Percentiles rank a stretch among this genome's conserved stretches.
Conservation (phyloP, 371 early-diverging fungal species). For the Zychaea mexicana region DNA sequence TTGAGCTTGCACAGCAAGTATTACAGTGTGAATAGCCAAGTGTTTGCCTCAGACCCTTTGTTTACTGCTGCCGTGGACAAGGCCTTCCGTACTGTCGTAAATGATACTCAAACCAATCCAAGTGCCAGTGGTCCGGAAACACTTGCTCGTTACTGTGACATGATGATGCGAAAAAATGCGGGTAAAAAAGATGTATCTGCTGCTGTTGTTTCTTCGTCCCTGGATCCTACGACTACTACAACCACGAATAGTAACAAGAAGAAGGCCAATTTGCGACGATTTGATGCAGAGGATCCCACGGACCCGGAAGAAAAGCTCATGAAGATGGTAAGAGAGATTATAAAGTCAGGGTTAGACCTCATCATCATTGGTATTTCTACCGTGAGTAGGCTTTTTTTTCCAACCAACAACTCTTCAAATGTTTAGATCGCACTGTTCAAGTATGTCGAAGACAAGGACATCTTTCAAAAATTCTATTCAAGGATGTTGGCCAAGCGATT, state of each 20-base stretch:
- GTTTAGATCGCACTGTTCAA: conserved; percentile 76
- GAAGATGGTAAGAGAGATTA: conserved; percentile 34
- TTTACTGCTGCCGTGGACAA: conserved; percentile 88
- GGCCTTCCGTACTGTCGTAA: conserved; percentile 78
- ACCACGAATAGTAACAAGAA: conserved; percentile 31
- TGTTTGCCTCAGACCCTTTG: conserved; percentile 67
- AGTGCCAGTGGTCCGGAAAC: conserved; percentile 72
- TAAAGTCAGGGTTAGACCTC: background rate
- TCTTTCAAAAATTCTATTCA: conserved; percentile 95
- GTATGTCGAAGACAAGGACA: conserved; percentile 93
- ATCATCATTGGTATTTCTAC: background rate
- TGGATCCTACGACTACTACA: background rate
- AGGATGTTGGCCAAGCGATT: conserved; percentile 87
- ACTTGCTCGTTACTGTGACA: conserved; percentile 82
- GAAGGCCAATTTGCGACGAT: conserved; percentile 15
- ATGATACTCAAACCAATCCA: conserved; percentile 56
- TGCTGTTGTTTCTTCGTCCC: background rate
- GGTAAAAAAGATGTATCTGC: conserved; percentile 32
- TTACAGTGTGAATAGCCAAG: conserved; percentile 56
- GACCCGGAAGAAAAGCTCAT: conserved; percentile 62
- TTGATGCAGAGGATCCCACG: conserved; percentile 29
- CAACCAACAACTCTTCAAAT: background rate
- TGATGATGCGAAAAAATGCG: conserved; percentile 68
- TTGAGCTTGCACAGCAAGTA: conserved; percentile 69
- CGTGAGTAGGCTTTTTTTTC: background rate